These are phyloP conservation scores for Dioscorea dumetorum DNA, from an alignment of 106 monocot genomes.

Conservation along the genomic window DNA sequence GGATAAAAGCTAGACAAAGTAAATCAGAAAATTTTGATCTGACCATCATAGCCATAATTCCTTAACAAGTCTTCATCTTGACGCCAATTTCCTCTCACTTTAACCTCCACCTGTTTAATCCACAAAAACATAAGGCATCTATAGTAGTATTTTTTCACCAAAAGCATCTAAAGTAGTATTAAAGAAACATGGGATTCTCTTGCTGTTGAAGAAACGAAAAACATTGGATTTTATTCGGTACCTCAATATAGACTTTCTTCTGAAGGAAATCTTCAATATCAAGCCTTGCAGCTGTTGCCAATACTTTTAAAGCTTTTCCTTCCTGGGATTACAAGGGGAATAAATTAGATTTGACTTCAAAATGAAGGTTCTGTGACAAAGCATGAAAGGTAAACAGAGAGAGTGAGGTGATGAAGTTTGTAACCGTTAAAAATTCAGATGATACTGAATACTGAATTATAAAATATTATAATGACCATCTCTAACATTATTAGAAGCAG, in stretches of 20 bases:
- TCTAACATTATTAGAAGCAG: background rate
- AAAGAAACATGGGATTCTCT: no score
- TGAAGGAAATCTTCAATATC: constrained; percentile 94
- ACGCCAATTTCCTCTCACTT: constrained; percentile 87
- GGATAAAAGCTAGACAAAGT: background rate
- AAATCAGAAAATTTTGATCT: constrained; percentile 48
- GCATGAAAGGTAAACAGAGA: background rate
- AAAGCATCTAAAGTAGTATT: no score
- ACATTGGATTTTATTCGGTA: background rate
- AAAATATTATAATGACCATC: no score
- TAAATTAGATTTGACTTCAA: no score
- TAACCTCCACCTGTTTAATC: constrained; percentile 70
- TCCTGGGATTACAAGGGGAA: constrained; percentile 36
- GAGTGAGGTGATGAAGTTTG: background rate
- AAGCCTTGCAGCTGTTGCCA: constrained; percentile 94
- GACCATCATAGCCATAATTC: constrained; percentile 78
- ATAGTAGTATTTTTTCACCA: no score
- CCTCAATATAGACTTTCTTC: constrained; percentile 94
- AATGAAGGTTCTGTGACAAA: background rate
- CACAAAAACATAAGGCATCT: background rate
- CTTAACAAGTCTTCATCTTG: constrained; percentile 81
- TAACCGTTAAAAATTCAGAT: no score
- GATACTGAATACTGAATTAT: no score
- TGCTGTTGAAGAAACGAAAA: background rate
- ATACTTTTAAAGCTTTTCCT: constrained; percentile 83